Evolutionary conservation across 1,284 basidiomycete genomes (phyloP).

Genomic region (Puccinia triticina): DNA sequence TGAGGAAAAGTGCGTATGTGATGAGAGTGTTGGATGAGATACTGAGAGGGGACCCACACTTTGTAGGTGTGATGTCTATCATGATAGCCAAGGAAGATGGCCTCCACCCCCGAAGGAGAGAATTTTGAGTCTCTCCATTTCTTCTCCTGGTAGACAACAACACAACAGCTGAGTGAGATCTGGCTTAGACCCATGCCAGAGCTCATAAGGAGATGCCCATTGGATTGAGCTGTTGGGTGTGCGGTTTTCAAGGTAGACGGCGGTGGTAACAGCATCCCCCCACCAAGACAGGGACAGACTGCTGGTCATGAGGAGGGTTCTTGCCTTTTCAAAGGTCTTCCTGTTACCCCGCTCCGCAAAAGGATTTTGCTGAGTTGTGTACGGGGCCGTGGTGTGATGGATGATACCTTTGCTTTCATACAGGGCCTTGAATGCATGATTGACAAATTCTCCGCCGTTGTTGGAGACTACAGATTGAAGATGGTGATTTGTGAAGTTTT

Average conservation of each 20-base stretch:
- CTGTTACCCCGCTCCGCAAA: neutral
- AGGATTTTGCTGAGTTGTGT: conserved; percentile 15
- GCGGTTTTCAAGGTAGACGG: conserved; percentile 5
- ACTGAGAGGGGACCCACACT: neutral
- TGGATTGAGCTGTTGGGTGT: neutral
- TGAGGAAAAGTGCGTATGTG: neutral
- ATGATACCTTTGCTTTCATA: neutral
- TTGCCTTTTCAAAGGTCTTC: neutral
- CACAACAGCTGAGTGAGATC: neutral
- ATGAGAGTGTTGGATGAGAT: neutral
- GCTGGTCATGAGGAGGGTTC: neutral
- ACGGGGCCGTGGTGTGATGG: neutral
- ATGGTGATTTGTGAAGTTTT: neutral
- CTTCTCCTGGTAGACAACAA: neutral
- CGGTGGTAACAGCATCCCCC: conserved; percentile 21
- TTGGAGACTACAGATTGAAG: neutral
- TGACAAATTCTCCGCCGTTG: conserved; percentile 20
- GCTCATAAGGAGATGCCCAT: neutral
- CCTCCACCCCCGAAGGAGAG: neutral
- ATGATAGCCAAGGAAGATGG: conserved; percentile 3
- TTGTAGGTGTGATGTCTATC: conserved; percentile 1
- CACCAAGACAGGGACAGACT: neutral
- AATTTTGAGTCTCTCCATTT: neutral
- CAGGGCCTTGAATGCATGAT: neutral
- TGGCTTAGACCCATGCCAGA: neutral